Percentiles rank a stretch among this genome's conserved stretches.
These are phyloP conservation scores for Salix udensis DNA, from an alignment of 345 rosid genomes.

Conservation along the genomic window DNA sequence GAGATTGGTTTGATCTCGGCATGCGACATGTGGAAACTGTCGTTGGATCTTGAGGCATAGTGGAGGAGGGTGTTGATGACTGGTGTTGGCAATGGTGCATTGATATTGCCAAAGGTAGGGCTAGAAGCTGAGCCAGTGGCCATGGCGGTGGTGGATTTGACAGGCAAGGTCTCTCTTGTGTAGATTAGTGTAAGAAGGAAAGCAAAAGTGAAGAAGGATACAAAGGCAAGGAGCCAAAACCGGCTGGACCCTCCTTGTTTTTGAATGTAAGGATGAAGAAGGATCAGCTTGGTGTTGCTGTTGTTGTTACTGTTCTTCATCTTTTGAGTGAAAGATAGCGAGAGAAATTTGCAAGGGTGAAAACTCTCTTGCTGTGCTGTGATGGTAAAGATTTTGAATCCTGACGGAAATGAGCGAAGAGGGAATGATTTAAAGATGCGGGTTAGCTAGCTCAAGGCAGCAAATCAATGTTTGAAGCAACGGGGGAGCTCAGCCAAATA, in stretches of 20 bases:
- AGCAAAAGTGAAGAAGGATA: constrained; percentile 77
- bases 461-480: constrained; percentile 18
- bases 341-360: not conserved
- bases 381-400: constrained; percentile 26
- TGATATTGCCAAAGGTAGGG: constrained; percentile 21
- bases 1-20: constrained; percentile 74
- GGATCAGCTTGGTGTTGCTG: constrained; percentile 79
- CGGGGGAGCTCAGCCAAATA: constrained; percentile 10
- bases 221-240: constrained; percentile 76
- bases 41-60: constrained; percentile 78
- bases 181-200: constrained; percentile 75
- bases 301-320: constrained; percentile 61
- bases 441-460: constrained; percentile 11
- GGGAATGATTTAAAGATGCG: constrained; percentile 34
- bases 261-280: constrained; percentile 85
- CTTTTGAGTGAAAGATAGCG: not conserved
- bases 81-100: constrained; percentile 46
- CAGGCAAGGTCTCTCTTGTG: constrained; percentile 54
- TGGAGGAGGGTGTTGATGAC: constrained; percentile 79
- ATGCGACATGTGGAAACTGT: constrained; percentile 67
- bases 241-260: constrained; percentile 83
- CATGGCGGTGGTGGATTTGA: constrained; percentile 23
- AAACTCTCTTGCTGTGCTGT: not conserved
- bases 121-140: constrained; percentile 16
- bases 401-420: constrained; percentile 28